Conservation (phyloP, 495 filamentous ascomycete species). For the Podospora comata region DNA sequence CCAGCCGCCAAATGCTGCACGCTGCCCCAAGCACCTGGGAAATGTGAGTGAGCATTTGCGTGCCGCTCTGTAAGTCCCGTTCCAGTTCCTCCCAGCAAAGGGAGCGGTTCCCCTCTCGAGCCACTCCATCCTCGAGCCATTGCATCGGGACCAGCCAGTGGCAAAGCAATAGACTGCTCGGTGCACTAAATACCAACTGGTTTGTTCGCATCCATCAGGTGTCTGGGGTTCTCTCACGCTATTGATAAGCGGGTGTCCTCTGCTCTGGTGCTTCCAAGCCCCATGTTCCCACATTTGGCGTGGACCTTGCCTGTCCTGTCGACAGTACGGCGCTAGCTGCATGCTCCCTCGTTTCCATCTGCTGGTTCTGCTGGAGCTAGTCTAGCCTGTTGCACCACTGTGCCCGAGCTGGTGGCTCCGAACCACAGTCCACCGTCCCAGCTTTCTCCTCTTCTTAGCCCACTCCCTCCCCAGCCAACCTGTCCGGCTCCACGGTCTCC, state of each 20-base stretch:
- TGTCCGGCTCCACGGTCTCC: conserved; percentile 3
- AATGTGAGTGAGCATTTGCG: neutral
- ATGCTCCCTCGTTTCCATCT: conserved; percentile 34
- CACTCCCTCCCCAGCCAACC: conserved; percentile 14
- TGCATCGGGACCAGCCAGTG: conserved; percentile 19
- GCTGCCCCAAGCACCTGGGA: conserved; percentile 7
- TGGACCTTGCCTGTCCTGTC: conserved; percentile 31
- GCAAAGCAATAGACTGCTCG: conserved; percentile 1
- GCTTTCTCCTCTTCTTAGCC: conserved; percentile 21
- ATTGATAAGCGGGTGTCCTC: conserved; percentile 27
- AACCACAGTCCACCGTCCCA: conserved; percentile 14
- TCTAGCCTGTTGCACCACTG: conserved; percentile 19
- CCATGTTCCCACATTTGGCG: conserved; percentile 30
- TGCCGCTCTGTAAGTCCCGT: neutral
- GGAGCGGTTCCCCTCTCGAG: conserved; percentile 3
- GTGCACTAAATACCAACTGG: too few relatives aligned
- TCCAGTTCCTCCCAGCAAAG: neutral
- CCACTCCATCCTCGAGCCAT: conserved; percentile 16
- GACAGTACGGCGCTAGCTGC: conserved; percentile 35
- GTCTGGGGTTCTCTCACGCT: conserved; percentile 16
- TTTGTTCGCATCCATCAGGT: conserved; percentile 3
- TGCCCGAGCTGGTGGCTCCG: conserved; percentile 7
- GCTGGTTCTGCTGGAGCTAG: conserved; percentile 19
- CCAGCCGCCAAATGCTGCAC: neutral
- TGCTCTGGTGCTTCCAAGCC: conserved; percentile 7